These are phyloP conservation scores for Fusarium decemcellulare DNA, from an alignment of 2,329 filamentous ascomycete species.

Conservation along the genomic window DNA sequence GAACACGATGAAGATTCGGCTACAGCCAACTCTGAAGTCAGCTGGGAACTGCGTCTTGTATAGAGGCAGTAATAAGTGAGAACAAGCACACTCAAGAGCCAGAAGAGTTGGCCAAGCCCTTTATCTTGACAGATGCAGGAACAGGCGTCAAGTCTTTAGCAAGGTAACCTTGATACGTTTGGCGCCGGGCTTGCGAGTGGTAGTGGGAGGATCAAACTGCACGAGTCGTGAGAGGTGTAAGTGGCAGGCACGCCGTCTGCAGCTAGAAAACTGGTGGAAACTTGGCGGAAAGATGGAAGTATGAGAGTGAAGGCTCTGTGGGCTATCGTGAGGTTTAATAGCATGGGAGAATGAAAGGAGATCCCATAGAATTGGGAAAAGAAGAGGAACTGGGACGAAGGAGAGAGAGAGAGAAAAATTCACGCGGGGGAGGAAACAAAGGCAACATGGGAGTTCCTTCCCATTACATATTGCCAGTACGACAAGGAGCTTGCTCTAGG, in stretches of 20 bases:
- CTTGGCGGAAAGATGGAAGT: conserved; percentile 26
- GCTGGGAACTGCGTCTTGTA: background rate
- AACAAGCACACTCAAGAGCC: background rate
- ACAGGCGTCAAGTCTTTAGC: conserved; percentile 10
- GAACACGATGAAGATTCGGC: background rate
- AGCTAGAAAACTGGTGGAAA: conserved; percentile 18
- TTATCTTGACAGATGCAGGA: conserved; percentile 30
- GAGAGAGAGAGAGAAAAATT: background rate
- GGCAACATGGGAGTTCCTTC: background rate
- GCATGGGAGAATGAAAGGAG: conserved; percentile 3
- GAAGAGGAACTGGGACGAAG: background rate
- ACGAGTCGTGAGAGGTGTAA: conserved; percentile 34
- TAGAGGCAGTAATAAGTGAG: background rate
- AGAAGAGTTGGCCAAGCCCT: background rate
- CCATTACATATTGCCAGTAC: background rate
- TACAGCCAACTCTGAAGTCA: background rate
- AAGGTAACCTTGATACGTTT: conserved; percentile 19
- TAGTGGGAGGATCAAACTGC: conserved; percentile 20
- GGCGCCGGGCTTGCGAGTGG: conserved; percentile 20
- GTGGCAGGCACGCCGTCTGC: conserved; percentile 21
- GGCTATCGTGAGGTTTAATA: background rate
- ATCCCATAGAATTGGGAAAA: background rate
- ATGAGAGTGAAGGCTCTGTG: conserved; percentile 6
- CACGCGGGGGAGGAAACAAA: conserved; percentile 13
- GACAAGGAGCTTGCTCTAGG: background rate